phyloP scores from a whole-genome alignment of 1,284 basidiomycete genomes.

The Naganishia sp. region DNA sequence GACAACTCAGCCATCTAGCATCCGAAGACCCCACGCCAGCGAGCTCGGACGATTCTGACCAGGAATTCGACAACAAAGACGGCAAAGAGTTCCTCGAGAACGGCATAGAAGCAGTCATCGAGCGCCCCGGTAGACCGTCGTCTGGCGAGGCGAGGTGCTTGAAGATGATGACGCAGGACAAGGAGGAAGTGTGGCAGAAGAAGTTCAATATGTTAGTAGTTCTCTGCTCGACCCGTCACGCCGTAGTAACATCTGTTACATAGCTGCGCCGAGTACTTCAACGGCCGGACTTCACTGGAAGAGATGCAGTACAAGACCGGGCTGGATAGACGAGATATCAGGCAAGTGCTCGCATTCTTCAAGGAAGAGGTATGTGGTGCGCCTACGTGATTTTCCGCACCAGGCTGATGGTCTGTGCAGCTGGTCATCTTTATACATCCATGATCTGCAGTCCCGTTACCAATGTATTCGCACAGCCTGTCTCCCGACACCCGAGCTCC shows the following conservation, averaged over 20 bases:
- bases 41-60: conserved; percentile 25
- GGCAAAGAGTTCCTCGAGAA: conserved; percentile 29
- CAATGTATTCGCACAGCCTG: conserved; percentile 66
- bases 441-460: conserved; percentile 40
- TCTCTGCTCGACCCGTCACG: background rate
- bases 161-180: conserved; percentile 30
- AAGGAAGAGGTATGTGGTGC: conserved; percentile 30
- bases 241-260: background rate
- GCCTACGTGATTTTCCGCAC: background rate
- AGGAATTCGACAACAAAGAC: conserved; percentile 27
- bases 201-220: conserved; percentile 24
- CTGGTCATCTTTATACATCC: conserved; percentile 33
- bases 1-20: too few species aligned
- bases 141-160: conserved; percentile 29
- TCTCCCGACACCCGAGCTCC: conserved; percentile 65
- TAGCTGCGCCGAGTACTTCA: conserved; percentile 42
- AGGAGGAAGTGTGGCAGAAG: conserved; percentile 24
- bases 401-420: conserved; percentile 11
- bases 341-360: conserved; percentile 27
- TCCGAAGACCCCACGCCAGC: background rate
- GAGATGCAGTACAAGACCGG: conserved; percentile 52
- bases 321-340: conserved; percentile 42
- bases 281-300: conserved; percentile 50
- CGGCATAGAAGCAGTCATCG: conserved; percentile 30
- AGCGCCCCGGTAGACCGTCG: conserved; percentile 29